Evolutionary conservation across 208 protist species (phyloP), one percentile per base, ranked within the genome.

Genomic region (Leishmania arabica): DNA sequence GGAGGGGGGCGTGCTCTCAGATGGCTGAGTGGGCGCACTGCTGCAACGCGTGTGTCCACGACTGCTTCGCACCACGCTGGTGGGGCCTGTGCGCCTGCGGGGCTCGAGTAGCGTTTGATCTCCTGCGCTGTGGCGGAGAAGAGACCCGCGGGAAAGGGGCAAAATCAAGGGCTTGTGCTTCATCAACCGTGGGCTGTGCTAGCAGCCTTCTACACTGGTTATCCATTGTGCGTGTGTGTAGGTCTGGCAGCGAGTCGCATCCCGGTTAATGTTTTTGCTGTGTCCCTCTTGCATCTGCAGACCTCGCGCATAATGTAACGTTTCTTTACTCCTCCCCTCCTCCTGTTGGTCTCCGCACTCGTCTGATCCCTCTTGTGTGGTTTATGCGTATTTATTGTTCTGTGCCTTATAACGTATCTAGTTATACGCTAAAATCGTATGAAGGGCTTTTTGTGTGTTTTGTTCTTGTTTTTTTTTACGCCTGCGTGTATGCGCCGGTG

Each of bases 341-440:
- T 17, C 37, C 40, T 53, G 37, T 24, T 15, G 19, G 19, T 56
- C 56, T 15, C 24, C 56, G 1, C 56, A 13, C 56, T 21, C 49
- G 13, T 31, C 8, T 45, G 27, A 34, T 15, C 1, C 37, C 31
- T 72, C 64, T 45, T 45, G 42, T 72, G 7, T 69, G 9, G 6
- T 70, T 15, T 6, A n/a, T 27, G 69, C 19, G 8, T 31, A 62
- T 84, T 31, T 31, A 62, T 82, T 77, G 72, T 64, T 81, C 31
- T 60, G 37, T 69, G 3, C 66, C 66, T 65, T 72, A 31, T 7
- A 21, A n/a, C 3, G 42, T 53, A 5, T 72, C 9, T 72, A 21
- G 9, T 31, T n/a, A 34, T 72, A 49, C 37, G 68, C 42, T 72
- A 13, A 72, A 27, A 21, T 53, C 42, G n/a, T 72, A 34, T 47